Percentiles rank a stretch among this genome's conserved stretches.
Conservation (phyloP, 345 rosid genomes). For the Eucalyptus marginata region DNA sequence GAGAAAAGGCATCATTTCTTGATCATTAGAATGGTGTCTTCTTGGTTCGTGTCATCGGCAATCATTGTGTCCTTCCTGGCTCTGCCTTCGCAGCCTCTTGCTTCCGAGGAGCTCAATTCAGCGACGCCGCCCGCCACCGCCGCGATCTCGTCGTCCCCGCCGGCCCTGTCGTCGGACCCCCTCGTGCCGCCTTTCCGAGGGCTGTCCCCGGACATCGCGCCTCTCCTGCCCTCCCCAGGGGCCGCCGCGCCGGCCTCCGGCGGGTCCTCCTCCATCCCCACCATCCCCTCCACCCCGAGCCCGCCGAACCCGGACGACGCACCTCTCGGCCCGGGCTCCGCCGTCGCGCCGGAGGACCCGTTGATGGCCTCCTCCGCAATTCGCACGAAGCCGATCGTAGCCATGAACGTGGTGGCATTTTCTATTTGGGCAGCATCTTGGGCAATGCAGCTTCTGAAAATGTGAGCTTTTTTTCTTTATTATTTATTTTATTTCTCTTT, state of each 20-base stretch:
- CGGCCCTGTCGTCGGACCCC: constrained; percentile 12
- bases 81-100: background rate
- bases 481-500: background rate
- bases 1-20: background rate
- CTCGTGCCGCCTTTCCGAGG: constrained; percentile 27
- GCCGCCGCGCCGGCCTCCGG: constrained; percentile 25
- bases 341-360: constrained; percentile 32
- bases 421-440: background rate
- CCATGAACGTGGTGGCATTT: background rate
- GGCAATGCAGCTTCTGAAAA: background rate
- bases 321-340: constrained; percentile 27
- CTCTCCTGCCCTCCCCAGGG: constrained; percentile 69
- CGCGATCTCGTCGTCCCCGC: constrained; percentile 6
- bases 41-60: background rate
- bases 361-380: constrained; percentile 29
- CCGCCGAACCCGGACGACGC: constrained; percentile 71
- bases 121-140: background rate
- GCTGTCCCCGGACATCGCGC: constrained; percentile 70
- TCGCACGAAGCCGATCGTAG: background rate
- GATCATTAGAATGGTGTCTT: background rate
- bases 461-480: background rate
- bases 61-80: background rate
- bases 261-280: constrained; percentile 49
- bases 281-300: constrained; percentile 72
- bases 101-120: background rate